Conservation (phyloP, 2,329 filamentous ascomycete genomes). For the Apiospora saccharicola region DNA sequence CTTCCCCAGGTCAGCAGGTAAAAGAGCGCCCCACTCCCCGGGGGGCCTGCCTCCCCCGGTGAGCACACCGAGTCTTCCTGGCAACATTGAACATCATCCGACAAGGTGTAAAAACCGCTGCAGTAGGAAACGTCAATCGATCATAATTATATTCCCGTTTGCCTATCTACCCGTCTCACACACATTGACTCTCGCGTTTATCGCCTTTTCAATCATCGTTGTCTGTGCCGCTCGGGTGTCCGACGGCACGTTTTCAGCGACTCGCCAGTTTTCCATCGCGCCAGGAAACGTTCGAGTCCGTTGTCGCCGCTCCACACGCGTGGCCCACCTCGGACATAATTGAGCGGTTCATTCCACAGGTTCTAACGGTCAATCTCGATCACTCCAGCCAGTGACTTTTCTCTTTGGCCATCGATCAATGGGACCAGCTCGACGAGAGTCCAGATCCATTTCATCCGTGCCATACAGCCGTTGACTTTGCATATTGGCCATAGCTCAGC, state of each 20-base stretch:
- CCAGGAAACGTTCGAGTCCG: slow-evolving; percentile 2
- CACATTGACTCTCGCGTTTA: neutral
- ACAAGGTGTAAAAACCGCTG: neutral
- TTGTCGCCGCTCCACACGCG: neutral
- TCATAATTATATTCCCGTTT: neutral
- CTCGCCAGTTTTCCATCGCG: neutral
- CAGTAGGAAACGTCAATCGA: neutral
- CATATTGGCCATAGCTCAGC: neutral
- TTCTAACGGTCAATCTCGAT: neutral
- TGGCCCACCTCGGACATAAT: neutral
- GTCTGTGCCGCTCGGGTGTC: neutral
- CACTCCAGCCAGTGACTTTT: neutral
- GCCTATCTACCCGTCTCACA: neutral
- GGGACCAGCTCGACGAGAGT: neutral
- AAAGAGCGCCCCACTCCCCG: neutral
- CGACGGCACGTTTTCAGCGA: neutral
- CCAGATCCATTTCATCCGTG: neutral
- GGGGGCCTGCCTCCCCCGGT: neutral
- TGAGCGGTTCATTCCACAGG: neutral
- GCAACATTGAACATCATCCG: neutral
- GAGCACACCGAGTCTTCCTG: neutral
- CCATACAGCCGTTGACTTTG: neutral
- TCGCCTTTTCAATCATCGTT: neutral
- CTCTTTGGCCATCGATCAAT: neutral
- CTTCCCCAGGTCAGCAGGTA: slow-evolving; percentile 9